Conservation (phyloP, 148 eudicot genomes). For the Talinum fruticosum region DNA sequence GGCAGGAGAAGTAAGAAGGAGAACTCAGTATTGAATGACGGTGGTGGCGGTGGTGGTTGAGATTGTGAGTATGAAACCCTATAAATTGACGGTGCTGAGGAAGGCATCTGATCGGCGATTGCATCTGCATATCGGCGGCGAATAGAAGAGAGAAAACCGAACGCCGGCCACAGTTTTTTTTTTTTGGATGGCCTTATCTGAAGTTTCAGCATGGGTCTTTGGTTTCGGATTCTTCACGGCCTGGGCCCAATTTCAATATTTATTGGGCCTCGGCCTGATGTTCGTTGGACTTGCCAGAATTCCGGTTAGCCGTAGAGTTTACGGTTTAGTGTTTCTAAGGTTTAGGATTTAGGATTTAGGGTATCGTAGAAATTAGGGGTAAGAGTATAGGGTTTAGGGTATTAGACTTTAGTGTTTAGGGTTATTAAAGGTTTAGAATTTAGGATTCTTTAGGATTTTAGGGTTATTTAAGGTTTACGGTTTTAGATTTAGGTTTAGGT, state of each 20-base stretch:
- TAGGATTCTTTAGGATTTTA: too few relatives aligned
- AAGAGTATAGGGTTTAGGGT: too few relatives aligned
- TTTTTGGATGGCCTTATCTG: neutral
- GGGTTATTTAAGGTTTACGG: too few relatives aligned
- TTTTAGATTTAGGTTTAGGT: too few relatives aligned
- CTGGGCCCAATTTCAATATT: neutral
- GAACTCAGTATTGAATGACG: conserved; percentile 9
- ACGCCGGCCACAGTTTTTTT: neutral
- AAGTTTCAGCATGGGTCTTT: neutral
- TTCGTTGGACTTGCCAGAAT: too few relatives aligned
- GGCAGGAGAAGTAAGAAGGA: conserved; percentile 12
- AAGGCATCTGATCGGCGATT: conserved; percentile 38
- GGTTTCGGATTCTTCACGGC: neutral
- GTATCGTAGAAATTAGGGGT: too few relatives aligned
- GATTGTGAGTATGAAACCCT: conserved; percentile 24
- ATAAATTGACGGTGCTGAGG: conserved; percentile 25
- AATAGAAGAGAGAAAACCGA: neutral
- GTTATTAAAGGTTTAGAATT: too few relatives aligned
- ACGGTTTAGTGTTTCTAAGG: too few relatives aligned
- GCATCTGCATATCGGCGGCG: conserved; percentile 57
- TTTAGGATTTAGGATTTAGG: too few relatives aligned
- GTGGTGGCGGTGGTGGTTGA: conserved; percentile 11
- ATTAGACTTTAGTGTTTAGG: too few relatives aligned
- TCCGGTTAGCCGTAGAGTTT: too few relatives aligned
- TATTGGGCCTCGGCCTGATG: neutral